Percentiles rank a stretch among this genome's conserved stretches.
Evolutionary conservation across 345 rosid species (phyloP).

Genomic region (Mallotus nudiflorus): DNA sequence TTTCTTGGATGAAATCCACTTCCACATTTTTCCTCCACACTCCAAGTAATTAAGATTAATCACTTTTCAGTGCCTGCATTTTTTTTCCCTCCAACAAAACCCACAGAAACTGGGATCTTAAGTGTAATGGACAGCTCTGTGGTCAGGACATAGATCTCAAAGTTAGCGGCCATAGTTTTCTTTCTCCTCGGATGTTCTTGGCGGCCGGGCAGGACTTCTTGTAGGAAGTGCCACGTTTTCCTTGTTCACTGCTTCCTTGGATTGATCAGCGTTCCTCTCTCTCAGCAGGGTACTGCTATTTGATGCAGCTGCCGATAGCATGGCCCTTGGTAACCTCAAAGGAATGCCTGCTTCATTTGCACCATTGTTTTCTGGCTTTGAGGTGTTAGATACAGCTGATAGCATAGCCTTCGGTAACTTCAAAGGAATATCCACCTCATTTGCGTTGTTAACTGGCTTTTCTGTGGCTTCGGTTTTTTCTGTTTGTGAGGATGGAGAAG

Average conservation of each 20-base stretch:
- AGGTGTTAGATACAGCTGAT: slow-evolving; percentile 46
- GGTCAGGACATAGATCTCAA: neutral
- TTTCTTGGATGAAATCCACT: slow-evolving; percentile 18
- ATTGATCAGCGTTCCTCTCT: slow-evolving; percentile 73
- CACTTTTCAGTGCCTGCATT: too few relatives aligned
- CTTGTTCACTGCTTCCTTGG: slow-evolving; percentile 40
- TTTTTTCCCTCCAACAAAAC: neutral
- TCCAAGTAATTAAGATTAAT: too few relatives aligned
- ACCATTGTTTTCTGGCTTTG: slow-evolving; percentile 35
- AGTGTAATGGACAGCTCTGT: neutral
- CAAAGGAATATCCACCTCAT: slow-evolving; percentile 14
- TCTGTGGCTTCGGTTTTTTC: slow-evolving; percentile 31
- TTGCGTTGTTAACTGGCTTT: slow-evolving; percentile 10
- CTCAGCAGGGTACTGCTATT: slow-evolving; percentile 58
- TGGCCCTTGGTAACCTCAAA: slow-evolving; percentile 73
- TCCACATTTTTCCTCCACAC: neutral
- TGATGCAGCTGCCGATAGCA: slow-evolving; percentile 59
- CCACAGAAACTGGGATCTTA: neutral
- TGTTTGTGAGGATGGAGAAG: slow-evolving; percentile 46
- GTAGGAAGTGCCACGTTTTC: slow-evolving; percentile 39
- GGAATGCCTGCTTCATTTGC: slow-evolving; percentile 10
- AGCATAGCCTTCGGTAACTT: slow-evolving; percentile 86
- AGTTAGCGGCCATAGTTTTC: slow-evolving; percentile 49
- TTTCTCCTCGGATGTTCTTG: slow-evolving; percentile 65
- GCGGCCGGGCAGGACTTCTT: slow-evolving; percentile 43